phyloP scores from a whole-genome alignment of 192 early-diverging fungal genomes.

The Martensiomyces pterosporus region DNA sequence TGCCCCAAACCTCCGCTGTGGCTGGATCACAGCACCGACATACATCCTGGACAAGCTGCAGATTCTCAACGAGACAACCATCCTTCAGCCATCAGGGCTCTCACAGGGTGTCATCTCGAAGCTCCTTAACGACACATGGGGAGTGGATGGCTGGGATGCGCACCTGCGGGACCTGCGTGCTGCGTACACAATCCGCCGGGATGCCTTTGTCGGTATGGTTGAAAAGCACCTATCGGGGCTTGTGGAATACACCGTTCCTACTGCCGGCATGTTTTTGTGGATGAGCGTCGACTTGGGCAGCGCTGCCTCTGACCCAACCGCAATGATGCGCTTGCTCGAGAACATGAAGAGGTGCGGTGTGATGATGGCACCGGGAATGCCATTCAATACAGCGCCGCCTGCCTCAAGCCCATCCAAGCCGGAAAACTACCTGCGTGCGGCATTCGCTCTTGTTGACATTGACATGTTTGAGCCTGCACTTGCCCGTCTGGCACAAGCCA shows the following conservation, averaged over 20 bases:
- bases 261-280: constrained; percentile 92
- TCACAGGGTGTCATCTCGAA: constrained; percentile 71
- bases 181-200: constrained; percentile 68
- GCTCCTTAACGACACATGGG: constrained; percentile 74
- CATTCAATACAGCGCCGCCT: constrained; percentile 26
- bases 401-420: constrained; percentile 1
- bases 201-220: constrained; percentile 62
- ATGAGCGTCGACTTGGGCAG: constrained; percentile 51
- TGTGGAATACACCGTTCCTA: constrained; percentile 57
- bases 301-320: constrained; percentile 18
- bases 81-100: constrained; percentile 82
- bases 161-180: constrained; percentile 65
- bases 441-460: constrained; percentile 39
- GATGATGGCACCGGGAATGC: constrained; percentile 47
- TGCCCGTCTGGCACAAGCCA: constrained; percentile 38
- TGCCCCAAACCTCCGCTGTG: constrained; percentile 80
- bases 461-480: constrained; percentile 49
- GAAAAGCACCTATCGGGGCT: constrained; percentile 58
- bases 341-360: constrained; percentile 45
- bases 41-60: constrained; percentile 73
- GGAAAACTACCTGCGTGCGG: constrained; percentile 35
- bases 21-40: constrained; percentile 67
- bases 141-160: constrained; percentile 68
- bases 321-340: constrained; percentile 33
- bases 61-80: constrained; percentile 74